These are phyloP conservation scores for Syzygium aqueum DNA, from an alignment of 345 rosid genomes.

Conservation along the genomic window DNA sequence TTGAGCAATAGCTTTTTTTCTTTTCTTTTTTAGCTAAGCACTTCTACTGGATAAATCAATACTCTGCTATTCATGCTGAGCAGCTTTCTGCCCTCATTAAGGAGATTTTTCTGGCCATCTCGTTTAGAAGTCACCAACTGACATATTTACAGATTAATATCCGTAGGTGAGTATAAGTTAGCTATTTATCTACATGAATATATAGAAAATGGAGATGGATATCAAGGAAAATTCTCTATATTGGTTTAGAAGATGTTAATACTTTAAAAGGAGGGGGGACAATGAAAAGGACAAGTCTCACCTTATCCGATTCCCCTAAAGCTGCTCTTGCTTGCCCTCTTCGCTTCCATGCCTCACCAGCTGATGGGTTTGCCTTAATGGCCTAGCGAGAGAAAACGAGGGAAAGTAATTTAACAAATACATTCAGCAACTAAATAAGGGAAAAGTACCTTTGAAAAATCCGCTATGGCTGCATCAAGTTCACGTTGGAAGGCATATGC, in stretches of 20 bases:
- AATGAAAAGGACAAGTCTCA: conserved; percentile 10
- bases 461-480: conserved; percentile 75
- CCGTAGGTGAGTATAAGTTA: not conserved
- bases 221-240: not conserved
- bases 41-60: not conserved
- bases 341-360: conserved; percentile 99
- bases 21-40: not conserved
- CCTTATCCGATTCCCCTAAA: conserved; percentile 77
- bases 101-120: not conserved
- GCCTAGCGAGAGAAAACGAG: conserved; percentile 40
- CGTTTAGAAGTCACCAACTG: not conserved
- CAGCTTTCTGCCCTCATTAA: not conserved
- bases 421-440: not conserved
- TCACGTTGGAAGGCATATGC: conserved; percentile 92
- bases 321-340: conserved; percentile 99
- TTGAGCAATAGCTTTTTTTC: not conserved
- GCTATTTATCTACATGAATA: not conserved
- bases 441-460: conserved; percentile 73
- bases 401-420: not conserved
- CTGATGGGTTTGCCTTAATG: conserved; percentile 74
- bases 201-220: not conserved
- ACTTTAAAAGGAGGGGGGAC: not conserved
- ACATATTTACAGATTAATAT: not conserved
- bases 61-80: not conserved
- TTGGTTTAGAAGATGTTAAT: not conserved